phyloP scores from a whole-genome alignment of 805 yeast genomes.

The Zygosaccharomyces lentus region DNA sequence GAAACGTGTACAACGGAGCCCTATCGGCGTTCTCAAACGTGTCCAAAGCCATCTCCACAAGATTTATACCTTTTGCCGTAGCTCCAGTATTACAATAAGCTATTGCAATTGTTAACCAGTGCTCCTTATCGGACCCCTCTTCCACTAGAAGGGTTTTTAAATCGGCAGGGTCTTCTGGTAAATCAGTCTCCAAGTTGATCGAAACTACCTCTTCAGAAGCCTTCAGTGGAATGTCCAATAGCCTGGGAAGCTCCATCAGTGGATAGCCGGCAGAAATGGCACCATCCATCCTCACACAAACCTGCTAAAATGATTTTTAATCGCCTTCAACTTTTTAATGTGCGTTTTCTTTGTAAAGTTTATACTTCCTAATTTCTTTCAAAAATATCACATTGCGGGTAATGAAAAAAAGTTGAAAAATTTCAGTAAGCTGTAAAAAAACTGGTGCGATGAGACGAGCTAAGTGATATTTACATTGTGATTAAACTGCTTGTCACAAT shows the following conservation, averaged over 20 bases:
- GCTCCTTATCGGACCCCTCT: slow-evolving; percentile 69
- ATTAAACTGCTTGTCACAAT: background rate
- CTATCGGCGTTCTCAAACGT: slow-evolving; percentile 32
- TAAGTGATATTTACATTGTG: background rate
- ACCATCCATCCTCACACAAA: slow-evolving; percentile 9
- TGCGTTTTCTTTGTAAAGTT: background rate
- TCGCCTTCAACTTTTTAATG: background rate
- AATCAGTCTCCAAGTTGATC: slow-evolving; percentile 71
- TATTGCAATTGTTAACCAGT: slow-evolving; percentile 79
- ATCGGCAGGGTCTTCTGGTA: slow-evolving; percentile 88
- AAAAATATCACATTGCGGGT: background rate
- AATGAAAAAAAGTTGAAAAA: background rate
- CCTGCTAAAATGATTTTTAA: background rate
- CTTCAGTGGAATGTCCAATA: slow-evolving; percentile 61
- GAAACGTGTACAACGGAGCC: slow-evolving; percentile 56
- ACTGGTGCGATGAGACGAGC: slow-evolving; percentile 10
- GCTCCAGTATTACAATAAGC: slow-evolving; percentile 68
- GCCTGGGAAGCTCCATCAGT: slow-evolving; percentile 30
- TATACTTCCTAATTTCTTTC: background rate
- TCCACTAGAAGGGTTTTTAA: slow-evolving; percentile 71
- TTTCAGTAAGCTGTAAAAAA: slow-evolving; percentile 1
- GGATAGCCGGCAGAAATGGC: slow-evolving; percentile 24
- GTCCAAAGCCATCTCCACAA: slow-evolving; percentile 57
- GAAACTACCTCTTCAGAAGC: slow-evolving; percentile 82
- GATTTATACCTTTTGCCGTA: slow-evolving; percentile 56